phyloP scores from a whole-genome alignment of 2,329 filamentous ascomycete genomes.

The Colletotrichum gigasporum region DNA sequence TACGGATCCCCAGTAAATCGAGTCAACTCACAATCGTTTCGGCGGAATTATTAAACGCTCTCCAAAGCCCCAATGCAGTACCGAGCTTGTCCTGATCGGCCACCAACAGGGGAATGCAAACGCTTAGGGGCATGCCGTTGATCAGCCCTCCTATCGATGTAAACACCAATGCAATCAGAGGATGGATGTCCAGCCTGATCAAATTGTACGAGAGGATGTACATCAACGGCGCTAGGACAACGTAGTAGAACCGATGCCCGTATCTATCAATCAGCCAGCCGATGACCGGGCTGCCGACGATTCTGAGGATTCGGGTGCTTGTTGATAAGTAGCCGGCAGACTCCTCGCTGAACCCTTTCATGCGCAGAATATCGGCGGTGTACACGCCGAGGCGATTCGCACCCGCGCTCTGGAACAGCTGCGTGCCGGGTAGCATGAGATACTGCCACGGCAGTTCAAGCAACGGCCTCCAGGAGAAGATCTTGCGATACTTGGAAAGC shows the following conservation, averaged over 20 bases:
- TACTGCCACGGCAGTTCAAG: conserved; percentile 34
- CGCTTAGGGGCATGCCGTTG: conserved; percentile 36
- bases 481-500: conserved; percentile 14
- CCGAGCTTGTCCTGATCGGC: conserved; percentile 37
- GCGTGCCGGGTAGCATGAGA: conserved; percentile 36
- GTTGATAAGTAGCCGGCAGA: conserved; percentile 36
- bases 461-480: conserved; percentile 34
- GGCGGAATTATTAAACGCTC: conserved; percentile 34
- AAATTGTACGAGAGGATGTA: conserved; percentile 35
- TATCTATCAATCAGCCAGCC: conserved; percentile 36
- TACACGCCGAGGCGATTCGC: conserved; percentile 33
- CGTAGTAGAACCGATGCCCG: conserved; percentile 36
- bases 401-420: conserved; percentile 35
- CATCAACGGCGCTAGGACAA: conserved; percentile 34
- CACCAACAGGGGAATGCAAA: conserved; percentile 37
- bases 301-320: too few relatives aligned
- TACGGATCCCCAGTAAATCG: too few relatives aligned
- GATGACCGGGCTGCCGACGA: conserved; percentile 32
- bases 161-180: conserved; percentile 34
- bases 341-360: conserved; percentile 37
- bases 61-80: conserved; percentile 36
- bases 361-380: conserved; percentile 36
- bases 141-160: conserved; percentile 34
- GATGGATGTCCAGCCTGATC: conserved; percentile 35
- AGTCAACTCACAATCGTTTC: not conserved